A percentile compares a stretch with the other conserved stretches of the same genome.
Conservation (phyloP, 2,329 filamentous ascomycete genomes). For the Aureobasidium sp. region DNA sequence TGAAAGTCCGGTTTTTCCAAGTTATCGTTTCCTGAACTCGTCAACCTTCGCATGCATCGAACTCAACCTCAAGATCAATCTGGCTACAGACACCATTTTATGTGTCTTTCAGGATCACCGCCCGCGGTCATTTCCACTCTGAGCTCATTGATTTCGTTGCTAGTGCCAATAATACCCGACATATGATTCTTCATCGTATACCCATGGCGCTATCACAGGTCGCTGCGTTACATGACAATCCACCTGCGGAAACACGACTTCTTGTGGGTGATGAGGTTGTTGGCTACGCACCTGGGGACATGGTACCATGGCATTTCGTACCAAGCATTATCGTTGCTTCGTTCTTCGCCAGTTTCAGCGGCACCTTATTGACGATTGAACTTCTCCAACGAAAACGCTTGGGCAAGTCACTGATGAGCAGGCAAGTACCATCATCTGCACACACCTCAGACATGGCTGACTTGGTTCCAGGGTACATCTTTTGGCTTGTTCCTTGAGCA, state of each 20-base stretch:
- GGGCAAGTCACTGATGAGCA: conserved; percentile 58
- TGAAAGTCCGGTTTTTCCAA: too few relatives aligned
- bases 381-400: conserved; percentile 69
- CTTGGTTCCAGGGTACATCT: conserved; percentile 25
- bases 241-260: neutral
- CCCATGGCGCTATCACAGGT: neutral
- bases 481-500: conserved; percentile 31
- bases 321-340: conserved; percentile 59
- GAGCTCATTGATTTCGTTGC: too few relatives aligned
- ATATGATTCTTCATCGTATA: too few relatives aligned
- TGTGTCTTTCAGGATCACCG: too few relatives aligned
- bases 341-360: conserved; percentile 62
- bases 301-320: conserved; percentile 32
- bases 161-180: too few relatives aligned
- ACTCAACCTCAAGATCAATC: neutral
- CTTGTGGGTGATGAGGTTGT: neutral
- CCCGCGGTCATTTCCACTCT: too few relatives aligned
- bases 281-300: conserved; percentile 25
- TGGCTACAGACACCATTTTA: neutral
- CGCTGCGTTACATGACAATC: neutral
- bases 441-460: neutral
- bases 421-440: conserved; percentile 40
- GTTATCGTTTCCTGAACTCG: neutral
- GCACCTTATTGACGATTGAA: conserved; percentile 71
- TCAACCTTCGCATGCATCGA: neutral